These are phyloP conservation scores for Coniochaeta sp. DNA, from an alignment of 2,329 filamentous ascomycete genomes.

Conservation along the genomic window DNA sequence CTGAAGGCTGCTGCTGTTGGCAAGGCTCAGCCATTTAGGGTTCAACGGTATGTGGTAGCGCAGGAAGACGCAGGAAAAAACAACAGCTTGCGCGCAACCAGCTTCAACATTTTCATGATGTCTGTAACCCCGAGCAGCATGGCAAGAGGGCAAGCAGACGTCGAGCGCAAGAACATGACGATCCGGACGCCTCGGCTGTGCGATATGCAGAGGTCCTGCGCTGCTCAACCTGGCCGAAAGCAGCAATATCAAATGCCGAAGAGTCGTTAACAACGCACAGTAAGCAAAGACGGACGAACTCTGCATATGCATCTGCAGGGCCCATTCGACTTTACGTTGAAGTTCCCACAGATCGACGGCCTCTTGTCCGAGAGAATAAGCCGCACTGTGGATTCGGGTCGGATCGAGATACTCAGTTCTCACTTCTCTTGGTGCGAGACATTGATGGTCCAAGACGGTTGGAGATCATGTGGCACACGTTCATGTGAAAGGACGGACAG, in stretches of 20 bases:
- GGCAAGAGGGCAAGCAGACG: neutral
- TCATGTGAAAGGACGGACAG: no score
- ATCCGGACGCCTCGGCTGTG: neutral
- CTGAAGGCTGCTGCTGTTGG: neutral
- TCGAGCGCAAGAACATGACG: neutral
- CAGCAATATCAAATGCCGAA: neutral
- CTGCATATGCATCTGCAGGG: no score
- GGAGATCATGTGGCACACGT: neutral
- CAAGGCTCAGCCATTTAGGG: neutral
- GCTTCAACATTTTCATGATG: no score
- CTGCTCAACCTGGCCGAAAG: neutral
- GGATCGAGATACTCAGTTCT: neutral
- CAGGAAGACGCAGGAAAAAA: neutral
- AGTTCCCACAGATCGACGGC: neutral
- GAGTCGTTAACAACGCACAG: neutral
- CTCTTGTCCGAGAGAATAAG: neutral
- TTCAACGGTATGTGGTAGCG: neutral
- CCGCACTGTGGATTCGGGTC: neutral
- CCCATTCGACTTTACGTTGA: neutral
- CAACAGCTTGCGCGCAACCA: neutral
- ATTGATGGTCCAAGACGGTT: neutral
- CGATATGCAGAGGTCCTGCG: neutral
- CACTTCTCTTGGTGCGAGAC: neutral
- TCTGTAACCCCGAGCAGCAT: no score
- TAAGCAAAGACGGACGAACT: neutral